Evolutionary conservation across 345 rosid species (phyloP).

Genomic region (Alliaria petiolata): DNA sequence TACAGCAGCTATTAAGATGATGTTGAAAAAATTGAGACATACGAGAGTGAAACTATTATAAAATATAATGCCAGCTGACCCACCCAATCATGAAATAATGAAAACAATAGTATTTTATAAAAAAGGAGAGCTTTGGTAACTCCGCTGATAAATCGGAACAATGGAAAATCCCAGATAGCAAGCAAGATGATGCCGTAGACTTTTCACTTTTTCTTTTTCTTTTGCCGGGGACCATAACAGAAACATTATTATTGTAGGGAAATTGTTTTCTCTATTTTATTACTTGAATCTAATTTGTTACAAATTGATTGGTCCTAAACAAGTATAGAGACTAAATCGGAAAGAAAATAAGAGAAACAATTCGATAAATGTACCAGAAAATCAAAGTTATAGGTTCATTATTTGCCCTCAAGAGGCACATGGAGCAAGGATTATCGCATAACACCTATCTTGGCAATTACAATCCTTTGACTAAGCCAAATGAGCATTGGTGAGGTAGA

Average conservation of each 20-base stretch:
- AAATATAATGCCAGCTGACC: neutral
- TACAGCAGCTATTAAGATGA: no score
- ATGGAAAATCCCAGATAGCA: neutral
- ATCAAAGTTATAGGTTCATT: neutral
- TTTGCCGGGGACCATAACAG: neutral
- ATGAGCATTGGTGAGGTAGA: neutral
- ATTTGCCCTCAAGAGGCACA: neutral
- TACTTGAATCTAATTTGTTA: neutral
- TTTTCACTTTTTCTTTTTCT: neutral
- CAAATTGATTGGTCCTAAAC: neutral
- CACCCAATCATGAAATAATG: neutral
- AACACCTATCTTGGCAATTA: neutral
- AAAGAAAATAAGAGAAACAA: neutral
- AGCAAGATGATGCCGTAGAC: neutral
- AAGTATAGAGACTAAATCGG: neutral
- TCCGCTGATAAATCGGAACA: neutral
- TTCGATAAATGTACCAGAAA: neutral
- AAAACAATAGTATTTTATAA: neutral
- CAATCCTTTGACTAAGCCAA: neutral
- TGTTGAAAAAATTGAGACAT: neutral
- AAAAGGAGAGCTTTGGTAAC: neutral
- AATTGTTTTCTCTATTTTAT: neutral
- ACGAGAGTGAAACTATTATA: neutral
- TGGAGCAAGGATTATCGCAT: neutral
- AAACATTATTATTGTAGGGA: neutral